phyloP scores from a whole-genome alignment of 352 stramenopile genomes.

The Phytophthora sojae region DNA sequence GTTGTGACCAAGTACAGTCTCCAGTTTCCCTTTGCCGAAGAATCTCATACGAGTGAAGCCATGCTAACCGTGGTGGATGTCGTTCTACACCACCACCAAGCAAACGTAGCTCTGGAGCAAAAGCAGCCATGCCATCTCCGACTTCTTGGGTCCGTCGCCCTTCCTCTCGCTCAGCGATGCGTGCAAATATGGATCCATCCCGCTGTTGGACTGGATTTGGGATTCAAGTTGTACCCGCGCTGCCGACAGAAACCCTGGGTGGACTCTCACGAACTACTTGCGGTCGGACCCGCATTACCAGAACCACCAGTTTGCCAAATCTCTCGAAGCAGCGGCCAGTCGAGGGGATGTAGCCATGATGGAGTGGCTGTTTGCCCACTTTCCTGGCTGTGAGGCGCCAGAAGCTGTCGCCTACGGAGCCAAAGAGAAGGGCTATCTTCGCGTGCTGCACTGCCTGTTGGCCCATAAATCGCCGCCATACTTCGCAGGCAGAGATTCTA shows the following conservation, averaged over 20 bases:
- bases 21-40: no score
- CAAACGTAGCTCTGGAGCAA: slow-evolving; percentile 1
- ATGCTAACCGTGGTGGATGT: slow-evolving; percentile 5
- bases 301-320: background rate
- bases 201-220: slow-evolving; percentile 16
- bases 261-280: slow-evolving; percentile 18
- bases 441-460: slow-evolving; percentile 7
- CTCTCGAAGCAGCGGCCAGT: slow-evolving; percentile 2
- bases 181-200: slow-evolving; percentile 1
- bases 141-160: slow-evolving; percentile 3
- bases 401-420: background rate
- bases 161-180: slow-evolving; percentile 6
- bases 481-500: background rate
- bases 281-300: slow-evolving; percentile 17
- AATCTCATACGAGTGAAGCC: background rate
- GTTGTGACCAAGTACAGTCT: no score
- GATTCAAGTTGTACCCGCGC: slow-evolving; percentile 6
- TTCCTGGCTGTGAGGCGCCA: slow-evolving; percentile 6
- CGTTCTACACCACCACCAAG: slow-evolving; percentile 4
- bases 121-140: slow-evolving; percentile 3
- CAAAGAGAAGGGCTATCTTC: background rate
- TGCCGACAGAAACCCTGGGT: slow-evolving; percentile 2
- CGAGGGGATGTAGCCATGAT: slow-evolving; percentile 3
- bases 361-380: slow-evolving; percentile 18
- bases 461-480: background rate